A percentile compares a stretch with the other conserved stretches of the same genome.
Evolutionary conservation across 352 stramenopile genomes (phyloP).

Genomic region (Albugo laibachii): DNA sequence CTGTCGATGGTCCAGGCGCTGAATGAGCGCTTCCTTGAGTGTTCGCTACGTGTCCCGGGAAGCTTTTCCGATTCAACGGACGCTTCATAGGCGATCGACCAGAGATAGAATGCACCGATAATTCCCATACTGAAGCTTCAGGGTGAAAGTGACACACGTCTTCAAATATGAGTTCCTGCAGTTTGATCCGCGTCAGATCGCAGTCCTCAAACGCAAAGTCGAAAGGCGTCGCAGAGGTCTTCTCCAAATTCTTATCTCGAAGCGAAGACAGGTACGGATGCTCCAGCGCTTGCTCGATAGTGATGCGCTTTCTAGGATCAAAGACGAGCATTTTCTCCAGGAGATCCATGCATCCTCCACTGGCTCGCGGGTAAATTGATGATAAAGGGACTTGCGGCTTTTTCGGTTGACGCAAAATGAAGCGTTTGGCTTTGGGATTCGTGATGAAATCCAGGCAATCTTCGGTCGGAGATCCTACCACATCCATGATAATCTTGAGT

Average conservation of each 20-base stretch:
- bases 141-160: constrained; percentile 80
- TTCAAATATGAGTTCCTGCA: constrained; percentile 84
- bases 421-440: constrained; percentile 77
- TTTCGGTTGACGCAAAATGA: constrained; percentile 74
- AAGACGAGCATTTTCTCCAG: constrained; percentile 88
- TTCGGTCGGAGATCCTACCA: constrained; percentile 60
- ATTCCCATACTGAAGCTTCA: constrained; percentile 10
- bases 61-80: background rate
- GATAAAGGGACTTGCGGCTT: constrained; percentile 67
- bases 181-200: constrained; percentile 77
- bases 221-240: constrained; percentile 57
- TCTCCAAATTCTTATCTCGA: constrained; percentile 47
- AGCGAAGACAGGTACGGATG: constrained; percentile 67
- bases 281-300: constrained; percentile 49
- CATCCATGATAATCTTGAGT: constrained; percentile 82
- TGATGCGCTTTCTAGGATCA: constrained; percentile 75
- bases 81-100: background rate
- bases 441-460: constrained; percentile 76
- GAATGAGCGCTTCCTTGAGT: too few species aligned
- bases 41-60: background rate
- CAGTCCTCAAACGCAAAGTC: constrained; percentile 78
- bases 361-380: constrained; percentile 73
- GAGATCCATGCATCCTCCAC: constrained; percentile 67
- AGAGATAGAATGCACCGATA: background rate
- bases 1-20: too few species aligned